phyloP scores from a whole-genome alignment of 192 early-diverging fungal species.

The Coemansia brasiliensis region DNA sequence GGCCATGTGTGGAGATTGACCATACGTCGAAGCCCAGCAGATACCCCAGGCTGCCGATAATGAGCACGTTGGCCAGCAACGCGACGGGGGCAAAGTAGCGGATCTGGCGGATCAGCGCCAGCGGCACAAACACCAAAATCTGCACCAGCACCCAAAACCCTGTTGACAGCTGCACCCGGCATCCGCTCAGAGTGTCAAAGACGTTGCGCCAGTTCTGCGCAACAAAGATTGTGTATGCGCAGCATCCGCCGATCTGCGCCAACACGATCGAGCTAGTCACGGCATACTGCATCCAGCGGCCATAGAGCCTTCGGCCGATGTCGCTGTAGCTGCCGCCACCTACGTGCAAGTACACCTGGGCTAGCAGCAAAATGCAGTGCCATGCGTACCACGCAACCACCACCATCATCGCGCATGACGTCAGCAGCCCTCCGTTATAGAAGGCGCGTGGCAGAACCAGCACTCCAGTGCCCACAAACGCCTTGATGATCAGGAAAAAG shows the following conservation, averaged over 20 bases:
- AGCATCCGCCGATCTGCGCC: constrained; percentile 84
- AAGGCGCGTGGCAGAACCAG: constrained; percentile 77
- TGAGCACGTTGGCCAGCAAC: constrained; percentile 89
- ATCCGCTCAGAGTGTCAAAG: constrained; percentile 68
- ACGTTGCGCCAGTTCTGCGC: constrained; percentile 80
- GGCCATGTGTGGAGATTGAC: constrained; percentile 45
- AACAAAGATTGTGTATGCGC: constrained; percentile 89
- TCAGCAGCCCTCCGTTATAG: constrained; percentile 73
- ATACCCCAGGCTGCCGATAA: constrained; percentile 83
- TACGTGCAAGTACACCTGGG: constrained; percentile 61
- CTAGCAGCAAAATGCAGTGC: constrained; percentile 66
- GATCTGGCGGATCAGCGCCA: constrained; percentile 91
- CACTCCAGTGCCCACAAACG: constrained; percentile 80
- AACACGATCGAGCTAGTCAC: constrained; percentile 70
- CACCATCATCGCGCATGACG: constrained; percentile 60
- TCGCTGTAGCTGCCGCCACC: constrained; percentile 69
- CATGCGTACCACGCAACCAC: constrained; percentile 64
- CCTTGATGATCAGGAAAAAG: constrained; percentile 76
- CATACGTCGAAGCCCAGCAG: constrained; percentile 80
- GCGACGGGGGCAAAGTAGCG: constrained; percentile 85
- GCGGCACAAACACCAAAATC: constrained; percentile 72
- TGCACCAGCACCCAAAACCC: constrained; percentile 83
- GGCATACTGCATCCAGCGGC: constrained; percentile 63
- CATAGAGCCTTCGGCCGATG: constrained; percentile 66
- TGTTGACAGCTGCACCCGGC: constrained; percentile 60